Evolutionary conservation across 2,329 filamentous ascomycete species (phyloP), one percentile per base, ranked within the genome.

Genomic region (Periglandula ipomoeae): DNA sequence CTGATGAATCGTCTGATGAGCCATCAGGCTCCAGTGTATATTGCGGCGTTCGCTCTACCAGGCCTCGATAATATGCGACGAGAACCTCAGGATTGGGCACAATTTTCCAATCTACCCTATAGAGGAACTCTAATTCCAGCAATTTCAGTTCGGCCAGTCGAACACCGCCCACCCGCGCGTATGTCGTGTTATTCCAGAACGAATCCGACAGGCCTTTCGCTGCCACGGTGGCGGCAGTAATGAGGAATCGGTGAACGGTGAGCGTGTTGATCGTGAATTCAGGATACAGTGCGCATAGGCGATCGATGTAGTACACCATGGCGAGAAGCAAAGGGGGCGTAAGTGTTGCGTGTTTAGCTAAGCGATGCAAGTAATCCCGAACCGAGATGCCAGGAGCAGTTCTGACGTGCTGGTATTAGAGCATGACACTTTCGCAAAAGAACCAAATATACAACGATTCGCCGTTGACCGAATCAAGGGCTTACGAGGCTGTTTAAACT

Each of bases 301-400:
- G 84, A 69, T 98, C 93, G 60, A 98, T 97, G 61, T 97, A 98
- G 64, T 94, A 98, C 50, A 98, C 93, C 89, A 98, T 97, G 58
- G 90, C 93, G 32, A 98, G 79, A n/a, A 98, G 76, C 45, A 98
- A 85, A 1, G 93, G 91, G 11, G 93, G 90, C 6, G 89, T 89
- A 3, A 98, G 76, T 0, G 91, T 96, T 23, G 93, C 93, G 64
- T 98, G 93, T 51, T 89, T 89, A 22, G 94, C 93, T 50, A 98
- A 75, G 54, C 93, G 84, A 60, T 93, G 87, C 32, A 98, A 78
- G 64, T 98, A 98, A 65, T 98, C 93, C 53, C 85, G 76, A 27
- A 98, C 91, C 23, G 89, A 95, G 51, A 98, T 98, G 46, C 87
- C 90, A 7, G 93, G 93, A 1, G 93, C 69, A 3, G 78, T 81